phyloP scores from a whole-genome alignment of 805 yeast species.

The Saturnispora saitoi region DNA sequence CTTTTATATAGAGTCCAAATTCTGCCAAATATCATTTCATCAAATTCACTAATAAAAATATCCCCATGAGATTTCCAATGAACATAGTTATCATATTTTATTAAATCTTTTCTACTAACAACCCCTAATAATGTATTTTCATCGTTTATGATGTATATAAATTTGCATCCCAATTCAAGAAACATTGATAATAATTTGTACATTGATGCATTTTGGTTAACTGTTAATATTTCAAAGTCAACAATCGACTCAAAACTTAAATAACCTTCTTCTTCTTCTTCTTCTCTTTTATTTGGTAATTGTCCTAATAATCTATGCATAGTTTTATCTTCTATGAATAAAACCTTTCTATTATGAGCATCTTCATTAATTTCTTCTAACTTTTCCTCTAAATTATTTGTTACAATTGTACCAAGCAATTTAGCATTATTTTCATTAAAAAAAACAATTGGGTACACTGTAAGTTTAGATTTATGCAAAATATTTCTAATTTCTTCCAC shows the following conservation, averaged over 20 bases:
- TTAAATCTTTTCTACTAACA: conserved; percentile 77
- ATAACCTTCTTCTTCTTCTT: conserved; percentile 8
- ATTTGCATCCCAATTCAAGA: conserved; percentile 70
- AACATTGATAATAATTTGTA: conserved; percentile 62
- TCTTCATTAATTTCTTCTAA: conserved; percentile 15
- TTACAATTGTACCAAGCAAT: conserved; percentile 38
- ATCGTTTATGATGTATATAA: conserved; percentile 47
- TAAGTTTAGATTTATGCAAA: conserved; percentile 28
- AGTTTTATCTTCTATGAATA: conserved; percentile 12
- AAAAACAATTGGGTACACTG: conserved; percentile 47
- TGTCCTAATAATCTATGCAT: conserved; percentile 3
- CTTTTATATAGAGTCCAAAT: conserved; percentile 13
- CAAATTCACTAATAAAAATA: conserved; percentile 18
- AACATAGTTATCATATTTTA: conserved; percentile 45
- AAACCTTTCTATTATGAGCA: conserved; percentile 7
- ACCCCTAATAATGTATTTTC: conserved; percentile 56
- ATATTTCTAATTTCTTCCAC: conserved; percentile 28
- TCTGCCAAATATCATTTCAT: conserved; percentile 16
- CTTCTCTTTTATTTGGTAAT: conserved; percentile 2
- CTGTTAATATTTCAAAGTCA: conserved; percentile 54
- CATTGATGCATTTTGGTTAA: conserved; percentile 44
- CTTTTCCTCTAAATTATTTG: conserved; percentile 33
- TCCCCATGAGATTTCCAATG: conserved; percentile 24
- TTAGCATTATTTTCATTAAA: conserved; percentile 20
- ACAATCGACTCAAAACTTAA: conserved; percentile 29